Evolutionary conservation across 208 protist genomes (phyloP).

Genomic region (Zelonia costaricensis): DNA sequence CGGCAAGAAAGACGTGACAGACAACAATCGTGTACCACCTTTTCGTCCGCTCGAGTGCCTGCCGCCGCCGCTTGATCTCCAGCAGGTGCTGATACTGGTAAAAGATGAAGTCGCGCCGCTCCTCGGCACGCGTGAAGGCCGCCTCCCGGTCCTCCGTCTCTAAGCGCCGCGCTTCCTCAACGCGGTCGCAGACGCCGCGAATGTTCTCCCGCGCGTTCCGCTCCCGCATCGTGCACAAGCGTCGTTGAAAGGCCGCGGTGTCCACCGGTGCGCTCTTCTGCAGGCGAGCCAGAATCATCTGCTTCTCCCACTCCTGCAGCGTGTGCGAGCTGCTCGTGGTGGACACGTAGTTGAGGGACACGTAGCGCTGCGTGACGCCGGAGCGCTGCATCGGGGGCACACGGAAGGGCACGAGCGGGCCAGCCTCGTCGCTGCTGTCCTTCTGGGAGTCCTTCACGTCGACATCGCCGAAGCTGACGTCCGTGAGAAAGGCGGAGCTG

Average conservation of each 20-base stretch:
- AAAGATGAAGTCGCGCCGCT: constrained; percentile 52
- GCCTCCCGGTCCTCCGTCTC: constrained; percentile 6
- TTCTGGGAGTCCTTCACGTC: neutral
- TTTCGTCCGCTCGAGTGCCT: constrained; percentile 44
- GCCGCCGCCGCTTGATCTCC: constrained; percentile 56
- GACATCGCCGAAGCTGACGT: constrained; percentile 9
- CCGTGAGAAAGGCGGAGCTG: constrained; percentile 28
- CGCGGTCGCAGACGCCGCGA: constrained; percentile 29
- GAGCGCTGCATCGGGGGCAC: constrained; percentile 41
- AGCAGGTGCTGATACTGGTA: constrained; percentile 62
- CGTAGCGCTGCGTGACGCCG: constrained; percentile 28
- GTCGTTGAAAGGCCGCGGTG: constrained; percentile 54
- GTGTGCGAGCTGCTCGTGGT: constrained; percentile 14
- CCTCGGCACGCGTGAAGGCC: constrained; percentile 33
- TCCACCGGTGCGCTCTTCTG: constrained; percentile 34
- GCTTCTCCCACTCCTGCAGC: constrained; percentile 67
- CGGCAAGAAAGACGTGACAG: constrained; percentile 84
- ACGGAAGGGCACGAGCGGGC: constrained; percentile 41
- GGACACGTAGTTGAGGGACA: constrained; percentile 23
- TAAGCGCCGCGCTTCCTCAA: constrained; percentile 20
- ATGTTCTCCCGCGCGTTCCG: constrained; percentile 58
- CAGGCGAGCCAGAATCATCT: constrained; percentile 54
- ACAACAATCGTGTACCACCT: constrained; percentile 79
- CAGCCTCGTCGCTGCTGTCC: constrained; percentile 4
- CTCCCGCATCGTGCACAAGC: constrained; percentile 30